Evolutionary conservation across 2,329 filamentous ascomycete genomes (phyloP).

Genomic region (Alternaria burnsii): DNA sequence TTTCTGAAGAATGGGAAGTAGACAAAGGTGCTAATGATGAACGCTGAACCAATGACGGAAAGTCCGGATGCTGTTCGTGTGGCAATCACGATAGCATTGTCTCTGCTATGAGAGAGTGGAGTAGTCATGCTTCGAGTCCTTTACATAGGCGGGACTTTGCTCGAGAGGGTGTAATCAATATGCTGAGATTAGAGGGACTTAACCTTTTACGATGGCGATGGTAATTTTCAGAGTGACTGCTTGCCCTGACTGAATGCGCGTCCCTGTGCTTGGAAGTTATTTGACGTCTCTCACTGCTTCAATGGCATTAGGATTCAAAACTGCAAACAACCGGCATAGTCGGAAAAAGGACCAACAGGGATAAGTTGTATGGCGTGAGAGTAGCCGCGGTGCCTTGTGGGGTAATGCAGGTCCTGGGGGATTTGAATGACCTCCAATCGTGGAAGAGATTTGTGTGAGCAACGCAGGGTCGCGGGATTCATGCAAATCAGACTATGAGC

Average conservation of each 20-base stretch:
- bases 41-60: constrained; percentile 73
- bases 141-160: not conserved
- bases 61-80: constrained; percentile 75
- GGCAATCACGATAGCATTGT: constrained; percentile 64
- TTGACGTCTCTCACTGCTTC: not conserved
- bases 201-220: not conserved
- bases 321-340: not conserved
- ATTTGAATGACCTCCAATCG: not conserved
- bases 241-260: not conserved
- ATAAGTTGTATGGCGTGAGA: not conserved
- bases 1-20: constrained; percentile 77
- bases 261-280: not conserved
- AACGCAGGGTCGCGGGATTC: not conserved
- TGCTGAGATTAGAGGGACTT: not conserved
- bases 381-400: not conserved
- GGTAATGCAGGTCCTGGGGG: not conserved
- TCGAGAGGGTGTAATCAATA: not conserved
- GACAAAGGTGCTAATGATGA: constrained; percentile 77
- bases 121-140: constrained; percentile 14
- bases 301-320: not conserved
- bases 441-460: not conserved
- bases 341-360: not conserved
- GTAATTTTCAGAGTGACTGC: not conserved
- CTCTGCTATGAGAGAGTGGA: constrained; percentile 23
- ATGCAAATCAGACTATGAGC: not conserved